Percentiles rank a stretch among this genome's conserved stretches.
These are phyloP conservation scores for Colletotrichum siamense DNA, from an alignment of 2,329 filamentous ascomycete genomes.

Conservation along the genomic window DNA sequence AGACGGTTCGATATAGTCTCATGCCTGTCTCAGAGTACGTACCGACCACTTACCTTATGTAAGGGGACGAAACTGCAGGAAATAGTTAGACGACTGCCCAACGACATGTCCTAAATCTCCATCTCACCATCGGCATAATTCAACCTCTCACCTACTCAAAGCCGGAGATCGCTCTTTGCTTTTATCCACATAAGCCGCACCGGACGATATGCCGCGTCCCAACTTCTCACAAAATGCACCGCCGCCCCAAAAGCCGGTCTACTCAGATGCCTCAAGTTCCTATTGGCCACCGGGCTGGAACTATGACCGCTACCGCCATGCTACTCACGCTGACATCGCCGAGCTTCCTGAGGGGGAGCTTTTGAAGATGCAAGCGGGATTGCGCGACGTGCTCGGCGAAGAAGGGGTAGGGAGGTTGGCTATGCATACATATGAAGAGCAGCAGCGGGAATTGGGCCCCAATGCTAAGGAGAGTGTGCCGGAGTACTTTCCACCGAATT, in stretches of 20 bases:
- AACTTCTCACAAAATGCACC: neutral
- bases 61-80: neutral
- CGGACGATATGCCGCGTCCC: neutral
- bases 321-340: neutral
- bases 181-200: neutral
- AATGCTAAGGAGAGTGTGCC: neutral
- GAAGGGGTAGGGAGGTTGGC: neutral
- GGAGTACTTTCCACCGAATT: rapidly evolving
- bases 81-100: neutral
- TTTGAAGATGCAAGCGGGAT: neutral
- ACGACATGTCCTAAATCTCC: neutral
- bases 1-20: too few species aligned
- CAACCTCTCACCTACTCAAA: neutral
- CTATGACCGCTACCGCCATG: neutral
- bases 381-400: neutral
- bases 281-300: neutral
- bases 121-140: neutral
- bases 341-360: neutral
- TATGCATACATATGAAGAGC: neutral
- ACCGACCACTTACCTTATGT: neutral
- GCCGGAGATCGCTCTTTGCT: neutral
- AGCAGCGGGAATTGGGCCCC: neutral
- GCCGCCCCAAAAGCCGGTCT: neutral
- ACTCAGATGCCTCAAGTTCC: neutral
- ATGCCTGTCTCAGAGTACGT: neutral